Evolutionary conservation across 257 asterid genomes (phyloP).

Genomic region (Orobanche coerulescens): DNA sequence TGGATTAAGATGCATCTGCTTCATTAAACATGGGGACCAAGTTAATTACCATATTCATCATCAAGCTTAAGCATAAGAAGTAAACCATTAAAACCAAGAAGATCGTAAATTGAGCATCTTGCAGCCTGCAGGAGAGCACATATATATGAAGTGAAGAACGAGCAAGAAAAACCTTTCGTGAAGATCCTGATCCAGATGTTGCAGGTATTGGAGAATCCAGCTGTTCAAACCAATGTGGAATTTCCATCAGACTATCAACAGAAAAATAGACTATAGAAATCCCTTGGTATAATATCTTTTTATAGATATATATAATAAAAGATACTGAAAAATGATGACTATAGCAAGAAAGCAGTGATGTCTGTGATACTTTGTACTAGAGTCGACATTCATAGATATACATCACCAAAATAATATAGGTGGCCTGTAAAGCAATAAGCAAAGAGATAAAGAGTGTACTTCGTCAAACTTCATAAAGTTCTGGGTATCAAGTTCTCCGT

Average conservation of each 20-base stretch:
- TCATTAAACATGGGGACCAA: conserved; percentile 20
- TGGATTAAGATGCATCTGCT: conserved; percentile 53
- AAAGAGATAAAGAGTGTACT: conserved; percentile 34
- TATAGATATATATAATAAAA: too few species aligned
- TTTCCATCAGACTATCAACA: conserved; percentile 20
- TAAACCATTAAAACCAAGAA: conserved; percentile 12
- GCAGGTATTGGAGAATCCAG: conserved; percentile 57
- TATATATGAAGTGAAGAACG: conserved; percentile 3
- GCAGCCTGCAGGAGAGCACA: conserved; percentile 7
- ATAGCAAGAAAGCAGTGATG: conserved; percentile 9
- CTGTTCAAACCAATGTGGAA: conserved; percentile 32
- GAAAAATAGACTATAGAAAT: conserved; percentile 9
- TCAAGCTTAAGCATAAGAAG: conserved; percentile 16
- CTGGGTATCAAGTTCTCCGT: conserved; percentile 92
- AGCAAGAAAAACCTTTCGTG: conserved; percentile 62
- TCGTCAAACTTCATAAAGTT: conserved; percentile 97
- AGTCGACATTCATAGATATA: not conserved
- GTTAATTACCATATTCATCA: conserved; percentile 22
- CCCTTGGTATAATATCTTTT: conserved; percentile 1
- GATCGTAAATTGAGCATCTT: not conserved
- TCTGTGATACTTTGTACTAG: not conserved
- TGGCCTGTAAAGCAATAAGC: not conserved
- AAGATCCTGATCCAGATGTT: conserved; percentile 72
- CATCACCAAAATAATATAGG: not conserved
- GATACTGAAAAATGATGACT: not conserved